Conservation (phyloP, 23 red algal genomes). For the Gracilariopsis chorda region DNA sequence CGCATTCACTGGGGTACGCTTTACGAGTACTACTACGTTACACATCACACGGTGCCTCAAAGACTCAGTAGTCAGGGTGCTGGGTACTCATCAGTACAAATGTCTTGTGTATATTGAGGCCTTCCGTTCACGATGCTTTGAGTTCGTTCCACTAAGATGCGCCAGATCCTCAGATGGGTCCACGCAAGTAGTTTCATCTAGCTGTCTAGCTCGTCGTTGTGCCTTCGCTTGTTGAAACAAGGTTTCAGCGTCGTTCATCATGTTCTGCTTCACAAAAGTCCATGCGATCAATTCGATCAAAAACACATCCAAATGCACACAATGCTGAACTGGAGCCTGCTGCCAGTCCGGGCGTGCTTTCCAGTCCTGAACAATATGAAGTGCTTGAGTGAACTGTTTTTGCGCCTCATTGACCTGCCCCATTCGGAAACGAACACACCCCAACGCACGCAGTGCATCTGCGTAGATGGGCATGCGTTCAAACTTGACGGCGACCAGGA, state of each 20-base stretch:
- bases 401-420: conserved; percentile 41
- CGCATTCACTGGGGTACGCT: too few species aligned
- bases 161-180: background rate
- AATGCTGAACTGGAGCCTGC: conserved; percentile 77
- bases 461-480: conserved; percentile 82
- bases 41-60: too few species aligned
- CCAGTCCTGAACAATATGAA: conserved; percentile 60
- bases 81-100: conserved; percentile 18
- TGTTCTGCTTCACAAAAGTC: conserved; percentile 43
- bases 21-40: too few species aligned
- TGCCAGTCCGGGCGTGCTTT: conserved; percentile 60
- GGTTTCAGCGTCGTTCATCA: conserved; percentile 49
- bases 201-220: background rate
- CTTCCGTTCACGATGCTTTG: background rate
- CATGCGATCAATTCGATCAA: conserved; percentile 64
- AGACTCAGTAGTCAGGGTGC: too few species aligned
- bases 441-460: conserved; percentile 74
- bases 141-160: background rate
- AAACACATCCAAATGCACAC: conserved; percentile 79
- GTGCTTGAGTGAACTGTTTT: conserved; percentile 39
- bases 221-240: background rate
- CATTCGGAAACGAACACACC: conserved; percentile 34
- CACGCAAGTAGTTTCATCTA: background rate
- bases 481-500: conserved; percentile 51
- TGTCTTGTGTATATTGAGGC: background rate